Conservation (phyloP, 2,329 filamentous ascomycete genomes). For the Cordyceps cateniannulata region DNA sequence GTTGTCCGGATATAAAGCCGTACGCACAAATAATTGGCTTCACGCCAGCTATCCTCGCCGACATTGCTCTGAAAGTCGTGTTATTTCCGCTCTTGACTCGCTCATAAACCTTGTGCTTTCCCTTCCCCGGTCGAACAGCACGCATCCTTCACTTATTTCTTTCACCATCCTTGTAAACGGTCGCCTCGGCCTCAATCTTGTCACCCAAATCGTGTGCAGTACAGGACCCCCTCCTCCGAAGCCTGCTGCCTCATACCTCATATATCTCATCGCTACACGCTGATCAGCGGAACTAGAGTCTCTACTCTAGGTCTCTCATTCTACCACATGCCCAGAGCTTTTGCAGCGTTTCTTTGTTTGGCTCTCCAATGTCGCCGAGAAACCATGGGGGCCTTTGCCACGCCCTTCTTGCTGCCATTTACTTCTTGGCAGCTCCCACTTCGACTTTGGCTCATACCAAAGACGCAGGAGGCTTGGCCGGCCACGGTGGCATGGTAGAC, state of each 20-base stretch:
- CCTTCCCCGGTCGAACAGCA: no score
- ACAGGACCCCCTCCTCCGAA: no score
- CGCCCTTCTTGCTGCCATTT: not conserved
- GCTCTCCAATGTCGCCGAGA: not conserved
- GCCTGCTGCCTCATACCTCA: no score
- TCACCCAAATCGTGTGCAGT: no score
- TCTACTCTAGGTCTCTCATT: not conserved
- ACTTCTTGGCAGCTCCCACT: constrained; percentile 15
- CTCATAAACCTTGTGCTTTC: no score
- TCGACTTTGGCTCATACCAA: constrained; percentile 10
- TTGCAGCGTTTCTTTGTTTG: not conserved
- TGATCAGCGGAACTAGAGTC: not conserved
- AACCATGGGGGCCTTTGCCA: not conserved
- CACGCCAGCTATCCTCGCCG: not conserved
- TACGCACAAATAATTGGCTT: not conserved
- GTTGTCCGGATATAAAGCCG: not conserved
- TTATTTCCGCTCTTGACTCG: no score
- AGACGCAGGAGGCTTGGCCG: constrained; percentile 11
- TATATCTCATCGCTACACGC: no score
- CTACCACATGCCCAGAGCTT: not conserved
- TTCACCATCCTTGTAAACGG: no score
- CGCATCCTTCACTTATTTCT: no score
- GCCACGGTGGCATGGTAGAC: constrained; percentile 9
- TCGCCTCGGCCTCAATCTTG: no score
- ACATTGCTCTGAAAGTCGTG: not conserved